Percentiles rank a stretch among this genome's conserved stretches.
phyloP scores from a whole-genome alignment of 2,329 filamentous ascomycete species.

The Neonectria magnoliae region DNA sequence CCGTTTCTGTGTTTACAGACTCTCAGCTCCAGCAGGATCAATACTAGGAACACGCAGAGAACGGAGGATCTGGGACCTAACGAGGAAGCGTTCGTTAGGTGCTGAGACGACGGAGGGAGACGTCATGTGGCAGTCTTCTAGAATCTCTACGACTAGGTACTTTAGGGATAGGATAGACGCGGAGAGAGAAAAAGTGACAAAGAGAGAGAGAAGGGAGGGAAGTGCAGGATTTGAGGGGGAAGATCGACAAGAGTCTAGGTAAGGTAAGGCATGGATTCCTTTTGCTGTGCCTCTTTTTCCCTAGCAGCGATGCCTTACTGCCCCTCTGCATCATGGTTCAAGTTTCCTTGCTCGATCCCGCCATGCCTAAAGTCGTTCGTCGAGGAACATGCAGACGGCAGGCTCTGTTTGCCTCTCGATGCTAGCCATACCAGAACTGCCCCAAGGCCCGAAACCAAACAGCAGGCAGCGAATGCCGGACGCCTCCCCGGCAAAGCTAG shows the following conservation, averaged over 20 bases:
- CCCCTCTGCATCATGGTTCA: neutral
- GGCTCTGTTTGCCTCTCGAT: neutral
- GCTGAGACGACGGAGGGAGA: neutral
- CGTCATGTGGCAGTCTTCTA: slow-evolving; percentile 11
- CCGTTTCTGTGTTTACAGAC: slow-evolving; percentile 12
- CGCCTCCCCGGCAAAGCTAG: neutral
- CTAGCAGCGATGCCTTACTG: neutral
- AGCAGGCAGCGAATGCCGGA: neutral
- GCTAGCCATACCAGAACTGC: neutral
- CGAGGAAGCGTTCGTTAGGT: neutral
- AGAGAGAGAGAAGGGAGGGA: neutral
- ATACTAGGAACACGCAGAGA: neutral
- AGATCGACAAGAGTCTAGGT: neutral
- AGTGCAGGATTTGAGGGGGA: neutral
- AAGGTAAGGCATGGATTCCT: neutral
- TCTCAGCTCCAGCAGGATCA: neutral
- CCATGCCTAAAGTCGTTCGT: neutral
- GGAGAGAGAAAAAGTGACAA: neutral
- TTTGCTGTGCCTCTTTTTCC: neutral
- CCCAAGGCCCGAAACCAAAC: neutral
- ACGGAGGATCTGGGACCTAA: neutral
- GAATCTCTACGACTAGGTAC: neutral
- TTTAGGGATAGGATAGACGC: neutral
- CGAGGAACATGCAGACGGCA: too few relatives aligned
- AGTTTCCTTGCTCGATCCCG: neutral